Evolutionary conservation across 352 stramenopile species (phyloP).

Genomic region (Blastocystis sp.): DNA sequence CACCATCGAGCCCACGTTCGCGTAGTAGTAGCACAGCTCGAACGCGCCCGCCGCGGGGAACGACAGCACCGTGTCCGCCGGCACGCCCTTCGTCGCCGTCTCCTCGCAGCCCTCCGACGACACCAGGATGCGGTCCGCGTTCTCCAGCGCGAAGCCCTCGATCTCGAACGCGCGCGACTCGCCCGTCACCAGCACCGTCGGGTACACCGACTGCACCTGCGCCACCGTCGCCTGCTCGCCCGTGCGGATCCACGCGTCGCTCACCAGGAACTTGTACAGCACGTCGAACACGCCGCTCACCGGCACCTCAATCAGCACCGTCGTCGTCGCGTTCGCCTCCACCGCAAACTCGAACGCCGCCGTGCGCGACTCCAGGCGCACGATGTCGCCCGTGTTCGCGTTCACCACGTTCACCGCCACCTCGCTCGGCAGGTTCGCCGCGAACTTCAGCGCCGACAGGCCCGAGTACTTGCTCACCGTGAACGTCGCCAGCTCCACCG

Average conservation of each 20-base stretch:
- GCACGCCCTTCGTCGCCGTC: neutral
- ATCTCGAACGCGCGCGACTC: slow-evolving; percentile 46
- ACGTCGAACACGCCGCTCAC: slow-evolving; percentile 8
- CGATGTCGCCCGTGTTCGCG: neutral
- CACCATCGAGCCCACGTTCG: neutral
- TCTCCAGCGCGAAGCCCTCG: slow-evolving; percentile 28
- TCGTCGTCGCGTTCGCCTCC: neutral
- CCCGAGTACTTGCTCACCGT: slow-evolving; percentile 33
- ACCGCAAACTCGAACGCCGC: neutral
- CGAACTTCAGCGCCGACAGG: slow-evolving; percentile 28
- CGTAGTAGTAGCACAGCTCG: slow-evolving; percentile 64
- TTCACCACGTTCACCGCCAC: slow-evolving; percentile 46
- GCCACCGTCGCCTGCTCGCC: slow-evolving; percentile 23
- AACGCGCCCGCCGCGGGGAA: slow-evolving; percentile 38
- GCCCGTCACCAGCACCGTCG: slow-evolving; percentile 12
- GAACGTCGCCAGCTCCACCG: slow-evolving; percentile 25
- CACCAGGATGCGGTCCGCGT: slow-evolving; percentile 25
- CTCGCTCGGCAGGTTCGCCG: slow-evolving; percentile 2
- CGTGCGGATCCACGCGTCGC: neutral
- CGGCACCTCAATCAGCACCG: neutral
- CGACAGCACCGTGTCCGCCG: neutral
- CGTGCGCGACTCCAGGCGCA: neutral
- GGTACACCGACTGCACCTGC: slow-evolving; percentile 31
- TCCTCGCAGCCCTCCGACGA: neutral
- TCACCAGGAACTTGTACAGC: slow-evolving; percentile 55